Evolutionary conservation across 176 grass and related monocot species (phyloP), one percentile per base, ranked within the genome.

Genomic region (Guadua angustifolia): DNA sequence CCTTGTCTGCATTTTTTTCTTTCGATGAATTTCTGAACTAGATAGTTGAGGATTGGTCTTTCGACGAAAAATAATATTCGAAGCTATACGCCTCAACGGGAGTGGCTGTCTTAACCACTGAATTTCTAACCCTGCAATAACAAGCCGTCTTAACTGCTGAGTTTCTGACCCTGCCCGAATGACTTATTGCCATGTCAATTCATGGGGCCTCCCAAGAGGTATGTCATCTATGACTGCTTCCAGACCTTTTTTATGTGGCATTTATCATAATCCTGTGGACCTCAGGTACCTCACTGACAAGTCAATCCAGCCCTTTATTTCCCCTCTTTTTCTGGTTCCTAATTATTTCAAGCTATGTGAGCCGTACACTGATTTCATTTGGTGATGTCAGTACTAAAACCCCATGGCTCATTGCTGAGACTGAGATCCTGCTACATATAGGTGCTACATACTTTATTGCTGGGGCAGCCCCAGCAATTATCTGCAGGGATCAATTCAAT

Each of bases 381-480:
- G 6, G 71, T 80, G 68, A 73, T 59, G 25, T 50, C 71, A 33
- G 46, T 33, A 18, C 4, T 33, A 33, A 21, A 66, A 52, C 29
- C 36, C 16, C 71, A 21, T 74, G 46, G 26, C 17, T 18, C 44
- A 50, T 14, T 26, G 42, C 14, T 43, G 45, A 29, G 12, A 29
- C 77, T 56, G 60, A 72, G 3, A 15, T 58, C 58, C 56, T 58
- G 21, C 69, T 73, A 33, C 70, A 75, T 35, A 59, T 70, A 82
- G 77, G 50, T 73, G 79, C 10, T 76, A 52, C 63, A 67, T 61
- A 26, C 26, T 82, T 82, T 76, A 81, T 68, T 75, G 85, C 62
- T 61, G 78, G 44, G 75, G 43, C 29, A 47, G 19, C n/a, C 61
- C 52, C 50, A 70, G 17, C 62, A 69, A 29, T n/a, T 45, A 84